Percentiles rank a stretch among this genome's conserved stretches.
These are phyloP conservation scores for Fraxinus platypoda DNA, from an alignment of 305 asterid genomes.

Conservation along the genomic window DNA sequence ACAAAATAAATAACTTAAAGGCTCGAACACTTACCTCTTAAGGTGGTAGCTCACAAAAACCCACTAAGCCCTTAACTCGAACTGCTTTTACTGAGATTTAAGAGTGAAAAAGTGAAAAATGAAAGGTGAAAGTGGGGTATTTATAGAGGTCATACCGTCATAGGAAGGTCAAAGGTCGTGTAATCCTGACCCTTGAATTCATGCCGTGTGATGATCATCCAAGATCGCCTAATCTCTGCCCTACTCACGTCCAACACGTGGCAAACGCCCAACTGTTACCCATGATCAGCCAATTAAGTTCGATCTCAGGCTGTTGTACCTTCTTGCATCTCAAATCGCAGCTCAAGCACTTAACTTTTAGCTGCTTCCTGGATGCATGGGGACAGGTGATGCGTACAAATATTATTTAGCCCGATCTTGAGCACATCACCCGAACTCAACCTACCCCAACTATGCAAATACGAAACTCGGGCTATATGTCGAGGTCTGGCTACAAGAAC, in stretches of 20 bases:
- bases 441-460: not conserved
- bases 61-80: not conserved
- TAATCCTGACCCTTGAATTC: not conserved
- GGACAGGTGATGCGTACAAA: not conserved
- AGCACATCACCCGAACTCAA: not conserved
- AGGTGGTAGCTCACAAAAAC: not conserved
- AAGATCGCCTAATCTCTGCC: too few relatives aligned
- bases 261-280: not conserved
- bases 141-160: not conserved
- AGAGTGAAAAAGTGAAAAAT: not conserved
- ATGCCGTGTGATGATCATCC: not conserved
- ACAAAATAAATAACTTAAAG: too few relatives aligned
- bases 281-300: not conserved
- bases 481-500: not conserved
- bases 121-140: not conserved
- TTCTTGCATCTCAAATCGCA: not conserved
- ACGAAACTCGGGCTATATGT: not conserved
- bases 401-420: not conserved
- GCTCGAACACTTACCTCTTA: not conserved
- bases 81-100: not conserved
- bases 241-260: not conserved
- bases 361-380: not conserved
- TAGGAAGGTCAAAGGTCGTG: not conserved
- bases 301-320: not conserved
- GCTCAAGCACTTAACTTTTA: not conserved